Conservation (phyloP, 805 yeast species). For the Ogataea glucozyma region DNA sequence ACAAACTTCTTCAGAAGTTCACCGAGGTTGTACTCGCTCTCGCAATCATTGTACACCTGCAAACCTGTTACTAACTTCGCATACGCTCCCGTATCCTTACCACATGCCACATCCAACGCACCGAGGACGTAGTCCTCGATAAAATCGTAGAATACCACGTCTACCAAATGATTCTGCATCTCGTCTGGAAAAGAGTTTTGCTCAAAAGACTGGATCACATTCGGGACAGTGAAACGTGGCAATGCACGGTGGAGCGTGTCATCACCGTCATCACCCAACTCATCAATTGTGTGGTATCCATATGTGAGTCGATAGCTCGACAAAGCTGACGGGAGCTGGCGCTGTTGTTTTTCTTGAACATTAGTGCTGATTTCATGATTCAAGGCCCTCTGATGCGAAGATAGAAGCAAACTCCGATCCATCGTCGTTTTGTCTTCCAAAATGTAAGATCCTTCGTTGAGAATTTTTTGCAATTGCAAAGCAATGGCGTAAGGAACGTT, state of each 20-base stretch:
- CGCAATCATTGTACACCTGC: constrained; percentile 34
- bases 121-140: constrained; percentile 41
- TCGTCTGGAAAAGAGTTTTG: constrained; percentile 23
- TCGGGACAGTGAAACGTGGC: constrained; percentile 65
- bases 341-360: background rate
- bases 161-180: constrained; percentile 41
- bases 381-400: constrained; percentile 29
- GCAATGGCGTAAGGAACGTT: constrained; percentile 63
- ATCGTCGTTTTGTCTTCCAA: constrained; percentile 8
- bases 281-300: constrained; percentile 86
- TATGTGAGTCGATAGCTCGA: constrained; percentile 35
- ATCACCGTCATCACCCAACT: constrained; percentile 84
- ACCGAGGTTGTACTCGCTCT: constrained; percentile 44
- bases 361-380: constrained; percentile 9
- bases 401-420: constrained; percentile 17
- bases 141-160: constrained; percentile 79
- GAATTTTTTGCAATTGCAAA: constrained; percentile 46
- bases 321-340: background rate
- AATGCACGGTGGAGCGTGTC: constrained; percentile 71
- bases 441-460: constrained; percentile 57
- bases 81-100: constrained; percentile 14
- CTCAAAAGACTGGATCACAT: constrained; percentile 64
- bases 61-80: constrained; percentile 15
- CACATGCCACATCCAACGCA: constrained; percentile 30
- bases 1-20: constrained; percentile 45